Evolutionary conservation across 2,329 filamentous ascomycete genomes (phyloP).

Genomic region (Colletotrichum falcatum): DNA sequence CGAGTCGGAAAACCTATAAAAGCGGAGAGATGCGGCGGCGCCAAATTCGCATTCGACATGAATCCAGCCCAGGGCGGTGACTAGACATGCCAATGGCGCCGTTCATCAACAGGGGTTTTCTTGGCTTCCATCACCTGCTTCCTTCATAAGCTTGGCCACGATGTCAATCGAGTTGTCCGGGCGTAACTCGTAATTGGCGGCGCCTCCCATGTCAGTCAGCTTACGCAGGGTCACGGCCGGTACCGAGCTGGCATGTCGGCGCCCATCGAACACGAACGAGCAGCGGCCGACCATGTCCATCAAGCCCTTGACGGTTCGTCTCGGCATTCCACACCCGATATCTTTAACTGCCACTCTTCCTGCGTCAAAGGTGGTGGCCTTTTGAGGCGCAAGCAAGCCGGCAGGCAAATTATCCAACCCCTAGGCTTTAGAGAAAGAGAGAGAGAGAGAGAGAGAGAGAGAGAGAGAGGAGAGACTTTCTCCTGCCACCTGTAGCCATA

Average conservation of each 20-base stretch:
- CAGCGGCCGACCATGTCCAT: neutral
- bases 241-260: neutral
- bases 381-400: no score
- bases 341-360: neutral
- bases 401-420: no score
- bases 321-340: neutral
- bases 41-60: neutral
- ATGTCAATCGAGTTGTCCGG: slow-evolving; percentile 9
- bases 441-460: no score
- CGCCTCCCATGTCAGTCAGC: neutral
- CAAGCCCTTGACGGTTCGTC: neutral
- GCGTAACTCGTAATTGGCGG: neutral
- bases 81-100: neutral
- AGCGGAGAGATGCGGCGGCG: neutral
- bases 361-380: no score
- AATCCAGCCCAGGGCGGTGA: neutral
- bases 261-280: no score
- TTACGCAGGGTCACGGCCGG: neutral
- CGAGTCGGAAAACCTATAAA: neutral
- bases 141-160: neutral
- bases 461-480: no score
- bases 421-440: no score
- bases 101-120: neutral
- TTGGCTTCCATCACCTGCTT: neutral
- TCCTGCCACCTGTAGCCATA: no score